Evolutionary conservation across 805 yeast genomes (phyloP), one percentile per base, ranked within the genome.

Genomic region (Ogataea neopini): DNA sequence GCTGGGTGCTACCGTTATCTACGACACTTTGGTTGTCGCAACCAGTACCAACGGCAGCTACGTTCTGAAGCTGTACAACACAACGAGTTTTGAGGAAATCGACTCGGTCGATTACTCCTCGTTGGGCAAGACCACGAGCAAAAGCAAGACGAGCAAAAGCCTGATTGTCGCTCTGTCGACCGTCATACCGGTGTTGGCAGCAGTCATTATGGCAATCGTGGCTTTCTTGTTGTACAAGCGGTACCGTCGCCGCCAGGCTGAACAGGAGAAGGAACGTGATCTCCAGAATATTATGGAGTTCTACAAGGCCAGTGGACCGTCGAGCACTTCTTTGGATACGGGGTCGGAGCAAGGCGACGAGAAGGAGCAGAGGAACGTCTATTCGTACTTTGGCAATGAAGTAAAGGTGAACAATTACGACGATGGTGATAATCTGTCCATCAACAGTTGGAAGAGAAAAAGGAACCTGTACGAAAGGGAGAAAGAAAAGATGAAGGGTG

Each of bases 381-480:
- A 26, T 9, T 33, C 46, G 43, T 53, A 56, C 34, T 56, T 54
- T 18, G 60, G 60, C n/a, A 36, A 40, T 13, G 59, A 62, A 30
- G 61, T 61, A 18, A 46, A 56, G 45, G 54, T 64, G 19, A 66
- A 66, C 37, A 52, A 65, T 45, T 66, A 53, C 44, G 69, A 61
- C 25, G 69, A 67, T 45, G 66, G 60, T 26, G 83, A 76, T 43
- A 75, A 67, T 22, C 63, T 73, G 8, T 77, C 82, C 4, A 73
- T 79, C 19, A 74, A 73, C 49, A 75, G 80, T 18, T 79, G 83
- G 83, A 71, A 72, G 36, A 66, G 71, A 23, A 79, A 79, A 57
- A 61, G 82, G 51, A 74, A 73, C 45, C 73, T 73, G 47, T 77
- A 67, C 51, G 81, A 57, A 45, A 32, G 45, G 3, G 44, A 49